Evolutionary conservation across 1,139 yeast genomes (phyloP), one percentile per base, ranked within the genome.

Genomic region (Saccharomycopsis hybrid): DNA sequence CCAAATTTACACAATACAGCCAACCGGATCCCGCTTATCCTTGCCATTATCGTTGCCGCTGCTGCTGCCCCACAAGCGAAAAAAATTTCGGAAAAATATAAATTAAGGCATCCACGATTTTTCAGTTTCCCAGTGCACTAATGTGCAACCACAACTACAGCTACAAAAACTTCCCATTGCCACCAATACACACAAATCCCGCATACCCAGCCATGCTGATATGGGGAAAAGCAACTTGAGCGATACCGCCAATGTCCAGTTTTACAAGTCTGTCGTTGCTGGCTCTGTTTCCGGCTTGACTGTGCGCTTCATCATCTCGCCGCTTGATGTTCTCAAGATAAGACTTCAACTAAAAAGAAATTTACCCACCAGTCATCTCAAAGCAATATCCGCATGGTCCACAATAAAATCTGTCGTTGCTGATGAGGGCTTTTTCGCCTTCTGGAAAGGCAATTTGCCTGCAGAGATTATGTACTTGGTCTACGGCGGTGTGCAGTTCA

Each of bases 361-460:
- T 32, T 50, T 55, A 43, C 45, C 57, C 11, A 31, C 54, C 11
- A 32, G 24, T 41, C 40, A 46, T 46, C 31, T 43, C 33, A 31
- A 18, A 41, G 18, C 18, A 18, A 18, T 18, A 18, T 32, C 73
- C 2, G 59, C 74, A 2, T 39, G 65, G 2, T 56, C 60, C 3
- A 69, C 77, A 0, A 61, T 73, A 32, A 48, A 47, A 11, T 61
- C 67, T 1, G 71, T 80, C 1, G 58, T 66, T 1, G 58, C 59
- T 18, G 69, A 72, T 31, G 88, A 82, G 59, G 87, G 88, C 2
- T n/a, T 75, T 0, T 56, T 58, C 8, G 82, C 90, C 0, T 71
- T 92, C 27, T 92, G 97, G 97, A 90, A 89, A 64, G 98, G 98
- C 0, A 92, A 92, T 63, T 77, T 87, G 0, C 96, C 98, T 0